phyloP scores from a whole-genome alignment of 2,329 filamentous ascomycete species.

The Cordyceps militaris region DNA sequence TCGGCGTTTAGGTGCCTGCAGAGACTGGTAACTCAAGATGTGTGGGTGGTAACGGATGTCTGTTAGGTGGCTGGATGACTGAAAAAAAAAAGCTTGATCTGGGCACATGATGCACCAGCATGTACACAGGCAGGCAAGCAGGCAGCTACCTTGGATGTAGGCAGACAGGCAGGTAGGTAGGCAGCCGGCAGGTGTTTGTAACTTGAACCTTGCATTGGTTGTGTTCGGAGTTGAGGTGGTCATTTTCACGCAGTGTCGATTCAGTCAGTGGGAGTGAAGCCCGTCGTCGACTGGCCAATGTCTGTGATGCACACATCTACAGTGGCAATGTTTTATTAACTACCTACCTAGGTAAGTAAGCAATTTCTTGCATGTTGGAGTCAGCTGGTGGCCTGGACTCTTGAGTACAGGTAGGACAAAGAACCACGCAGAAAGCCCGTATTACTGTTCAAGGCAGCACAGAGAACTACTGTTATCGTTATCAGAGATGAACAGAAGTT shows the following conservation, averaged over 20 bases:
- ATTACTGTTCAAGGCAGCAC: too few relatives aligned
- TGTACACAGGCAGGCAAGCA: not conserved
- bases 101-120: constrained; percentile 5
- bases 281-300: too few relatives aligned
- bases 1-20: not conserved
- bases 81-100: not conserved
- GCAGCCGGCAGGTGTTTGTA: not conserved
- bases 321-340: not conserved
- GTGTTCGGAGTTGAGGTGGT: not conserved
- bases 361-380: not conserved
- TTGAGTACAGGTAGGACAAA: not conserved
- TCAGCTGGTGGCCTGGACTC: not conserved
- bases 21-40: not conserved
- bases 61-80: not conserved
- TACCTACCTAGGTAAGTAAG: too few relatives aligned
- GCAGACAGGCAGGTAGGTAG: not conserved
- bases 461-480: not conserved
- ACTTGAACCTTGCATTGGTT: not conserved
- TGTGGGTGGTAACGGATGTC: not conserved
- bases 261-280: not conserved
- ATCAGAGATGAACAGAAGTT: not conserved
- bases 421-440: not conserved
- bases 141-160: not conserved
- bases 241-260: not conserved
- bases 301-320: not conserved